A percentile compares a stretch with the other conserved stretches of the same genome.
Evolutionary conservation across 1,284 basidiomycete genomes (phyloP).

Genomic region (Sporisorium graminicola): DNA sequence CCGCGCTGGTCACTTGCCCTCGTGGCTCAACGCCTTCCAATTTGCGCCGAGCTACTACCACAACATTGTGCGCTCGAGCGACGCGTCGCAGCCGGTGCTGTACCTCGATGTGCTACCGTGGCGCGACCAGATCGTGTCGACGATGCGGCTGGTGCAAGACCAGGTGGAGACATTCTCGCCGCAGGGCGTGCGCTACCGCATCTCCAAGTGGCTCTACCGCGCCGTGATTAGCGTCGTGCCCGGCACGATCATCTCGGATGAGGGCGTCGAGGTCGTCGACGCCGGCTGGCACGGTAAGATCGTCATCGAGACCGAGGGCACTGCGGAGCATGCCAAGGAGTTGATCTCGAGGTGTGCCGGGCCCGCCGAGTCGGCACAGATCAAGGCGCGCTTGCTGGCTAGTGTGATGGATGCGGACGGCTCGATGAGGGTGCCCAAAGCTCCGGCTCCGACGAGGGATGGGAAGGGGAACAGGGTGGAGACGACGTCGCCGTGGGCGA

Average conservation of each 20-base stretch:
- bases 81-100: constrained; percentile 56
- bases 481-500: constrained; percentile 55
- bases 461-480: constrained; percentile 37
- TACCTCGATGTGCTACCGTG: constrained; percentile 68
- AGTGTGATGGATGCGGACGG: constrained; percentile 53
- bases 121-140: constrained; percentile 65
- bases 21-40: constrained; percentile 69
- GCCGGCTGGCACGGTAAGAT: constrained; percentile 58
- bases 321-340: constrained; percentile 64
- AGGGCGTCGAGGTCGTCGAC: constrained; percentile 53
- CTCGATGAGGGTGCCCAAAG: constrained; percentile 18
- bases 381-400: constrained; percentile 53
- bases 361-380: constrained; percentile 47
- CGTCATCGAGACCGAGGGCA: constrained; percentile 66
- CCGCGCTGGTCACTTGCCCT: constrained; percentile 70
- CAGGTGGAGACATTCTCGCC: constrained; percentile 68
- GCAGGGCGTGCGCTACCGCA: constrained; percentile 67
- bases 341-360: constrained; percentile 59
- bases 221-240: constrained; percentile 59
- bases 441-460: constrained; percentile 28
- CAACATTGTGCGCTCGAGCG: constrained; percentile 66
- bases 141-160: constrained; percentile 69
- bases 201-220: constrained; percentile 71
- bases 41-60: constrained; percentile 70
- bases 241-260: constrained; percentile 52